Conservation (phyloP, 2,329 filamentous ascomycete genomes). For the Aspergillus oerlinghausenensis region DNA sequence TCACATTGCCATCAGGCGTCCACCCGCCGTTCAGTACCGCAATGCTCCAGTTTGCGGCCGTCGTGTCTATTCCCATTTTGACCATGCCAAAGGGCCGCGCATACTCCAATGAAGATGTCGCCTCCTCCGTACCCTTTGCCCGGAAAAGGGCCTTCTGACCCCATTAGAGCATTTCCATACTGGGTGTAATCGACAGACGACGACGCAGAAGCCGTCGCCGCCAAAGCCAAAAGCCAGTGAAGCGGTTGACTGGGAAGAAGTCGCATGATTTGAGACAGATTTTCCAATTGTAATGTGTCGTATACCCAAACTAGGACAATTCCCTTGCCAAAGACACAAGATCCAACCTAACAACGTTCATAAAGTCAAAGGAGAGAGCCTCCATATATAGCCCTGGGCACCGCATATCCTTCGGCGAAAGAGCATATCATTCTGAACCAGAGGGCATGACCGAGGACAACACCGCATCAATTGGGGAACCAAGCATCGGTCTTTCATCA, state of each 20-base stretch:
- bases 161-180: slow-evolving; percentile 46
- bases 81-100: slow-evolving; percentile 43
- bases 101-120: slow-evolving; percentile 42
- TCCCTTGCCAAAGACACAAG: too few species aligned
- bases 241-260: not conserved
- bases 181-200: slow-evolving; percentile 24
- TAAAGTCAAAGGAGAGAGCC: too few species aligned
- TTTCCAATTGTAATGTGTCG: too few species aligned
- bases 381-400: not conserved
- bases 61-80: slow-evolving; percentile 41
- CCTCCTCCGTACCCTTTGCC: slow-evolving; percentile 39
- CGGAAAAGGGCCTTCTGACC: slow-evolving; percentile 42
- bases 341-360: too few species aligned
- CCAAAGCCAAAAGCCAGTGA: slow-evolving; percentile 1
- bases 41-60: slow-evolving; percentile 30
- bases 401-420: not conserved
- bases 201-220: not conserved
- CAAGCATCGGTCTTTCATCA: not conserved
- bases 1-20: slow-evolving; percentile 47
- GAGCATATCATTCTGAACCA: too few species aligned
- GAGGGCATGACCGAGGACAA: not conserved
- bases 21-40: slow-evolving; percentile 42
- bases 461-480: not conserved
- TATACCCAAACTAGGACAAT: too few species aligned
- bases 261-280: not conserved